Base-by-base conservation (phyloP, 768 basidiomycete species). In the Coprinopsis marcescibilis region DNA sequence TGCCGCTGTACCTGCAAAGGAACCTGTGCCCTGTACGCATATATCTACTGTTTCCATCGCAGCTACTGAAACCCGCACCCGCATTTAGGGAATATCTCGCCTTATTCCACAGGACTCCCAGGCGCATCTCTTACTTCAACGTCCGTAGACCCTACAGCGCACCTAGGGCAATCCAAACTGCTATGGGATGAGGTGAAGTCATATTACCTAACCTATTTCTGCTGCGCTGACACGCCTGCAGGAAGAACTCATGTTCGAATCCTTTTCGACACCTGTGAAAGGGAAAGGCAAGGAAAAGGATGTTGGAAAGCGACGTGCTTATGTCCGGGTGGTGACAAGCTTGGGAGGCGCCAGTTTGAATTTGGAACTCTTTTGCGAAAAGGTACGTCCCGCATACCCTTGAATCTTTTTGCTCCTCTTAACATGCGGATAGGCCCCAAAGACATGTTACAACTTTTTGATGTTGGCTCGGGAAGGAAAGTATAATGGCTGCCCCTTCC, bases 181-280 rank as follows among this genome's bases (percentile, higher is more conserved):
- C 69, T 98, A n/a, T 94, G 93, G 81, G 94, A 99, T 63, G 96
- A 98, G 68, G 85, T 83, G 32, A 4, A 69, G 61, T 23, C 24
- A 33, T 25, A 23, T 36, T 3, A 36, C 12, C 20, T 32, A 41
- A 37, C 24, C 17, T 15, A 12, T 4, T 17, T 21, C 6, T 11
- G 8, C 27, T 40, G 29, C 8, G 33, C 43, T 43, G 24, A 44
- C 5, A 26, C 1, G 4, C 27, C 19, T 52, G 0, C 52, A 87
- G 80, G 96, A 99, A 65, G 95, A 98, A 61, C 71, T 94, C 13
- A 99, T 99, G 96, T 99, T 94, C 55, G 95, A 97, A 64, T 88
- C 89, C 26, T 83, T 99, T 54, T 73, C 83, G 11, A 85, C 84
- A 49, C 81, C 82, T 12, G 72, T 71, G 2, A 90, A 89, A 63